Conservation (phyloP, 148 eudicot species). For the Gaultheria prostrata region DNA sequence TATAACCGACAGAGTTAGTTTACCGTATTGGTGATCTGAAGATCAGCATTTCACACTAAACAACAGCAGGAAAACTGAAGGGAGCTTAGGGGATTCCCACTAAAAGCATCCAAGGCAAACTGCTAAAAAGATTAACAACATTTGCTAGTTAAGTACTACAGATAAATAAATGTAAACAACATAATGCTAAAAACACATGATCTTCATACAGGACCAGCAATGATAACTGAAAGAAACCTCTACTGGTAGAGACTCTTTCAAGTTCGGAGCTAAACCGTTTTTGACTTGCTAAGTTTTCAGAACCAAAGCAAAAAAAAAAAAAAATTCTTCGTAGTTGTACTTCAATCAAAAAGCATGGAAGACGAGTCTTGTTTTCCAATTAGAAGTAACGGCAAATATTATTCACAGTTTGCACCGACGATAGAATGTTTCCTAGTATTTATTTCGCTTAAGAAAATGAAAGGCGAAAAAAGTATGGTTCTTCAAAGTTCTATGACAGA, state of each 20-base stretch:
- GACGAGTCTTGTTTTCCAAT: not conserved
- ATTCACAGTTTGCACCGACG: not conserved
- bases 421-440: not conserved
- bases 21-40: not conserved
- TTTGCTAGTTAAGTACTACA: not conserved
- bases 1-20: constrained; percentile 13
- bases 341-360: not conserved
- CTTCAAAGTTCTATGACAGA: not conserved
- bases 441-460: not conserved
- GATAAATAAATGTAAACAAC: not conserved
- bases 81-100: too few relatives aligned
- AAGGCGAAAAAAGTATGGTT: not conserved
- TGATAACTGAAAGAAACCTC: not conserved
- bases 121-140: too few relatives aligned
- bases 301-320: not conserved
- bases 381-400: not conserved
- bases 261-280: too few relatives aligned
- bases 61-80: not conserved
- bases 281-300: not conserved
- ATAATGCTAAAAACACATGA: not conserved
- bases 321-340: not conserved
- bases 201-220: not conserved
- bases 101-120: too few relatives aligned
- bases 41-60: not conserved
- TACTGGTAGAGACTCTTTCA: too few relatives aligned